These are phyloP conservation scores for Globisporangium radiosum DNA, from an alignment of 352 stramenopile genomes.

Conservation along the genomic window DNA sequence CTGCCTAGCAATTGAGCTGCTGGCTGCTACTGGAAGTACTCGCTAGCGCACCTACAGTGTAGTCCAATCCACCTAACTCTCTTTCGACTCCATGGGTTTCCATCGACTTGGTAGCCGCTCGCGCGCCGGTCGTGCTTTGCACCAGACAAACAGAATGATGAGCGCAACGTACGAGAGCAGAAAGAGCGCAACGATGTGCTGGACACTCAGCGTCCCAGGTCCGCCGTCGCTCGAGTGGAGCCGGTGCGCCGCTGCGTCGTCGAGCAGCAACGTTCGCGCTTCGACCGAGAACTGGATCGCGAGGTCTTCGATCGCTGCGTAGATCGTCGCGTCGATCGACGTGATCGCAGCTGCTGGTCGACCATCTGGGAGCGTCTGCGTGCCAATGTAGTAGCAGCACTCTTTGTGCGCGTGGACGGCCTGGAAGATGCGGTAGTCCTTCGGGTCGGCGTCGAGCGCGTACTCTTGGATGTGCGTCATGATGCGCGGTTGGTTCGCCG, in stretches of 20 bases:
- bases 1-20: too few relatives aligned
- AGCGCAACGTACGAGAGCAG: constrained; percentile 56
- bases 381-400: constrained; percentile 85
- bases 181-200: constrained; percentile 65
- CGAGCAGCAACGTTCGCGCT: constrained; percentile 48
- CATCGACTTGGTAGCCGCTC: constrained; percentile 75
- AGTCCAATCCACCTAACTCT: constrained; percentile 25
- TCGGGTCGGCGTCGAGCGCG: constrained; percentile 55
- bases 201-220: constrained; percentile 27
- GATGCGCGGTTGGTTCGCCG: constrained; percentile 55
- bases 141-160: constrained; percentile 77
- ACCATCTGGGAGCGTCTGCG: constrained; percentile 48
- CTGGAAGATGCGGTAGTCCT: constrained; percentile 78
- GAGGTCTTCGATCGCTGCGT: constrained; percentile 62
- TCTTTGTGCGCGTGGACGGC: constrained; percentile 76
- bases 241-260: constrained; percentile 18
- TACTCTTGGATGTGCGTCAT: constrained; percentile 85
- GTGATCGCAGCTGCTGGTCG: constrained; percentile 68
- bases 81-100: constrained; percentile 70
- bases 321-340: constrained; percentile 63
- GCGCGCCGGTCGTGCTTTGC: constrained; percentile 52
- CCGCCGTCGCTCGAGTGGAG: constrained; percentile 23
- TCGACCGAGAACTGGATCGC: constrained; percentile 80
- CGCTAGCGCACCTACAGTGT: too few relatives aligned
- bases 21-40: too few relatives aligned